phyloP scores from a whole-genome alignment of 306 rosid genomes.

The barrel medic (Medicago truncatula) region DNA sequence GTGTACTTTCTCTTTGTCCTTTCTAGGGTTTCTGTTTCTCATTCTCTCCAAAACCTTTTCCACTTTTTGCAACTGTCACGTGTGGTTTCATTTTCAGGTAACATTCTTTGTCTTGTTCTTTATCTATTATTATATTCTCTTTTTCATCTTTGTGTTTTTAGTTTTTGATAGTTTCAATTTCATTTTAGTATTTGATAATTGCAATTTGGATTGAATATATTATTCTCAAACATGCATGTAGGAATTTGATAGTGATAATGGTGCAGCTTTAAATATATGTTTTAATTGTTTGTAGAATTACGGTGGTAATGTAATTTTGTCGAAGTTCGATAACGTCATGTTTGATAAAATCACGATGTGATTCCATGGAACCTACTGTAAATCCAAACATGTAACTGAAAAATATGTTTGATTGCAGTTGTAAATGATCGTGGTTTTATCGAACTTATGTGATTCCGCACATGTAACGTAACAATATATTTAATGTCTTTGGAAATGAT shows the following conservation, averaged over 20 bases:
- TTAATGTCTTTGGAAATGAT: neutral
- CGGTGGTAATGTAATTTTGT: neutral
- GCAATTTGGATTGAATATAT: neutral
- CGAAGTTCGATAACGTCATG: neutral
- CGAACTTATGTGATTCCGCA: neutral
- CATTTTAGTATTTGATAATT: neutral
- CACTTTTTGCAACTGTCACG: neutral
- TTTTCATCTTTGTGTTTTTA: neutral
- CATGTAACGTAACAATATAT: neutral
- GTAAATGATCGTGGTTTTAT: neutral
- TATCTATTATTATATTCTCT: neutral
- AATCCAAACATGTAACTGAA: neutral
- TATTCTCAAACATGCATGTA: no score
- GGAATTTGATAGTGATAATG: no score
- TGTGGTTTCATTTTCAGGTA: neutral
- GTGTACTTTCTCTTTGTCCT: neutral
- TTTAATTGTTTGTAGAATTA: neutral
- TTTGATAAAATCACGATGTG: neutral
- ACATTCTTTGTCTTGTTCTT: neutral
- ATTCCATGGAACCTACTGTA: neutral
- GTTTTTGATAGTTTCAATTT: neutral
- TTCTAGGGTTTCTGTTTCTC: neutral
- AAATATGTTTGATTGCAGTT: neutral
- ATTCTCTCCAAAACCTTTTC: neutral
- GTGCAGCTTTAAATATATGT: neutral